Percentiles rank a stretch among this genome's conserved stretches.
These are phyloP conservation scores for Mucor circinelloides DNA, from an alignment of 371 early-diverging fungal genomes.

Conservation along the genomic window DNA sequence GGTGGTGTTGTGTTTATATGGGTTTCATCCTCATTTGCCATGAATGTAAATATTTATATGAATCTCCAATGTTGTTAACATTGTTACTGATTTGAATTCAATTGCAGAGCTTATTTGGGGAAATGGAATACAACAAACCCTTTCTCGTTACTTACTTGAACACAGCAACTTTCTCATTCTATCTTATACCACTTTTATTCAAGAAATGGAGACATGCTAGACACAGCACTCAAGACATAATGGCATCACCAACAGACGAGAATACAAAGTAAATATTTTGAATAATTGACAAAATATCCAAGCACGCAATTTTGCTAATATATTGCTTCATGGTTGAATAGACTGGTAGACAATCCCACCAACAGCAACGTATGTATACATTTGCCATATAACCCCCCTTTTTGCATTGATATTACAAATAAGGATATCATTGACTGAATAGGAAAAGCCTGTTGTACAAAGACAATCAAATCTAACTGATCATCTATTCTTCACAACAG, in stretches of 20 bases:
- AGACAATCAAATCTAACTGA: slow-evolving; percentile 10
- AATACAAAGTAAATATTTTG: slow-evolving; percentile 17
- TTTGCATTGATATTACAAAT: slow-evolving; percentile 6
- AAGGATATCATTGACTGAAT: slow-evolving; percentile 9
- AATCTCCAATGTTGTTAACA: background rate
- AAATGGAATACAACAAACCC: slow-evolving; percentile 66
- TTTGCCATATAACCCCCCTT: background rate
- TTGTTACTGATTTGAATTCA: background rate
- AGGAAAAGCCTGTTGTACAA: slow-evolving; percentile 1
- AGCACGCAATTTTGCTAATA: slow-evolving; percentile 9
- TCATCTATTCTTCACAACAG: slow-evolving; percentile 6
- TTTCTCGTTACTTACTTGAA: slow-evolving; percentile 77
- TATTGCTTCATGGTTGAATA: background rate
- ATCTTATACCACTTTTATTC: slow-evolving; percentile 52
- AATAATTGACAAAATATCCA: background rate
- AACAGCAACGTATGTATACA: background rate
- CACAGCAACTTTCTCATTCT: slow-evolving; percentile 73
- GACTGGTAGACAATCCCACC: background rate
- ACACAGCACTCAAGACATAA: background rate
- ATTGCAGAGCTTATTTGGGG: slow-evolving; percentile 64
- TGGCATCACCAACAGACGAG: background rate
- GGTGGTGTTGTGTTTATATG: slow-evolving; percentile 73
- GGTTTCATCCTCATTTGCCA: slow-evolving; percentile 76
- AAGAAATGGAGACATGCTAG: slow-evolving; percentile 7
- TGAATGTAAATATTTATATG: slow-evolving; percentile 52